Conservation (phyloP, 805 yeast genomes). For the Brettanomyces nanus region DNA sequence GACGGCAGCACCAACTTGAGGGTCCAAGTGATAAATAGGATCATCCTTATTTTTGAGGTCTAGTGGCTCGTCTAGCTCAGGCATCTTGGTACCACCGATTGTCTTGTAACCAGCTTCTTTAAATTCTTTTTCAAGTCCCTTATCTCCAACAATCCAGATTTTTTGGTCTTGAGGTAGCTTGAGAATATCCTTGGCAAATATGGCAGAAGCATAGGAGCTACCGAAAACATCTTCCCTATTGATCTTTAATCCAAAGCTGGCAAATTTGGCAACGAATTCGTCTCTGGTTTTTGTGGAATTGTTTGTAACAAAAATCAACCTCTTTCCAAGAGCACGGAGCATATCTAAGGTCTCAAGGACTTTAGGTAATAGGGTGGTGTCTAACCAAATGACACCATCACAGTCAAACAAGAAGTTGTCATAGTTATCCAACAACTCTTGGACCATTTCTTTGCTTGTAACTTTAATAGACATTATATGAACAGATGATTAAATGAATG, state of each 20-base stretch:
- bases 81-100: slow-evolving; percentile 60
- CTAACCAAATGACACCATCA: slow-evolving; percentile 96
- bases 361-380: slow-evolving; percentile 69
- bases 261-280: slow-evolving; percentile 70
- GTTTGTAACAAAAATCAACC: slow-evolving; percentile 85
- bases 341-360: slow-evolving; percentile 68
- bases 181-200: slow-evolving; percentile 70
- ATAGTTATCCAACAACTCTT: slow-evolving; percentile 49
- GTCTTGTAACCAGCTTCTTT: slow-evolving; percentile 63
- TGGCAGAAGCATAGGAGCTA: slow-evolving; percentile 85
- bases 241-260: slow-evolving; percentile 43
- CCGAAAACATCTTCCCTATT: slow-evolving; percentile 73
- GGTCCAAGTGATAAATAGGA: slow-evolving; percentile 55
- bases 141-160: slow-evolving; percentile 85
- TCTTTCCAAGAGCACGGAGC: slow-evolving; percentile 49
- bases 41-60: slow-evolving; percentile 47
- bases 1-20: slow-evolving; percentile 76
- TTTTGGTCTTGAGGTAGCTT: slow-evolving; percentile 68
- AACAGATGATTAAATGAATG: too few relatives aligned
- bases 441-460: slow-evolving; percentile 37
- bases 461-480: slow-evolving; percentile 45
- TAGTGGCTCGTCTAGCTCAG: slow-evolving; percentile 27
- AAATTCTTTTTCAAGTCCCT: slow-evolving; percentile 78
- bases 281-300: slow-evolving; percentile 86
- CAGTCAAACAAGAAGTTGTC: slow-evolving; percentile 93